Percentiles rank a stretch among this genome's conserved stretches.
phyloP scores from a whole-genome alignment of 2,329 filamentous ascomycete species.

The Parastagonospora nodorum region DNA sequence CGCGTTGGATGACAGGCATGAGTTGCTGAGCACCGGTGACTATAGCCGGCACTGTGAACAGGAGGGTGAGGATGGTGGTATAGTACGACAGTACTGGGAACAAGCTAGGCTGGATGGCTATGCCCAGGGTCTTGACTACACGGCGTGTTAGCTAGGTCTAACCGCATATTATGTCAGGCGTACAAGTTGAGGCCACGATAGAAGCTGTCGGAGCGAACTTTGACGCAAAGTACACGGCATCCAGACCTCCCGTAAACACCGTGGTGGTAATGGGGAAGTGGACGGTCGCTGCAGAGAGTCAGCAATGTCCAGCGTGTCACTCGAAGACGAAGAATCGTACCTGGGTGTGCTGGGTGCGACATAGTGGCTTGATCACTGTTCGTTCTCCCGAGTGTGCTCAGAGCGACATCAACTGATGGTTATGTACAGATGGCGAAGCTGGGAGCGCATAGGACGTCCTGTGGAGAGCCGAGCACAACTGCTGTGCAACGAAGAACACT shows the following conservation, averaged over 20 bases:
- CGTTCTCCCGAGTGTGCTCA: too few relatives aligned
- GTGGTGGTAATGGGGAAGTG: constrained; percentile 56
- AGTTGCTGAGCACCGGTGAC: constrained; percentile 45
- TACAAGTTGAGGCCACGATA: constrained; percentile 36
- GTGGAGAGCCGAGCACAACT: constrained; percentile 12
- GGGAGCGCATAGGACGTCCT: not conserved
- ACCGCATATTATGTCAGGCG: not conserved
- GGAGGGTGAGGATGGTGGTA: constrained; percentile 48
- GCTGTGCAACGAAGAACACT: not conserved
- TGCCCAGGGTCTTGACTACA: constrained; percentile 34
- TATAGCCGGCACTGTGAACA: constrained; percentile 40
- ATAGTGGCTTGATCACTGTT: constrained; percentile 3
- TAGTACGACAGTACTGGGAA: constrained; percentile 52
- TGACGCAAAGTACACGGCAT: constrained; percentile 45
- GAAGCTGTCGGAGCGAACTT: constrained; percentile 41
- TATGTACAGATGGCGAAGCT: too few relatives aligned
- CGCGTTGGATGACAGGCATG: constrained; percentile 49
- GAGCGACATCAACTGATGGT: too few relatives aligned
- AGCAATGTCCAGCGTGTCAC: not conserved
- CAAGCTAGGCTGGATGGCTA: constrained; percentile 32
- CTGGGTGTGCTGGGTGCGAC: constrained; percentile 52
- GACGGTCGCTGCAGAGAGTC: constrained; percentile 40
- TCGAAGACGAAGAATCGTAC: not conserved
- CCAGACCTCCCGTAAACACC: constrained; percentile 49
- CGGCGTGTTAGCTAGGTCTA: not conserved